Base-by-base conservation (phyloP, 2,329 filamentous ascomycete species). In the Hymenoscyphus fraxineus region DNA sequence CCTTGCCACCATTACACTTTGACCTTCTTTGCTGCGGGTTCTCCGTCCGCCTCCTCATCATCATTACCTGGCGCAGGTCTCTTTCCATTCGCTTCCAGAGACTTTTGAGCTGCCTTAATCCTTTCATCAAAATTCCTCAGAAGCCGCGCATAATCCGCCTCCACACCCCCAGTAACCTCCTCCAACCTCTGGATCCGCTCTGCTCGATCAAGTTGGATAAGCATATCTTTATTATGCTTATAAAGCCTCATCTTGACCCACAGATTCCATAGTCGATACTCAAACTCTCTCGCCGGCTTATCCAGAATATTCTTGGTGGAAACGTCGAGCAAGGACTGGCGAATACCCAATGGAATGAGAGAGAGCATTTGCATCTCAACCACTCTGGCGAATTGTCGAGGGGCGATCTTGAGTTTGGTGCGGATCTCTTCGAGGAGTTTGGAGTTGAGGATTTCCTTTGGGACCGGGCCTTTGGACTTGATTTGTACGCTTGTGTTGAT, bases 241-340 rank as follows among this genome's bases (percentile, higher is more conserved):
- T 91, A 93, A 3, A 96, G 80, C 41, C 92, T 81, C 71, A 91
- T 85, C 78, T 95, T 95, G n/a, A 89, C 85, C 54, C 91, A 80
- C 31, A 94, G 76, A 38, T 88, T 81, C 90, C 90, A 96, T 56
- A 92, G 82, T 67, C 82, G 84, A 74, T 90, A 90, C 60, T 83
- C 80, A 32, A 88, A 82, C 69, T 86, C 82, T 68, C 89, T 83
- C 56, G 80, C 80, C 64, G 83, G 82, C 2, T 78, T 56, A 74
- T 77, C 71, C 76, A 74, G 71, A 79, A 72, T 67, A 74, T 73
- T 80, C 76, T 73, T 81, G 32, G 61, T 66, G 7, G 60, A 15
- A 71, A 72, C 27, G 75, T 69, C 78, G 13, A 84, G 79, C 22
- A 78, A 77, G 4, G 78, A 80, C 59, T 83, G 85, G 16, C 86